These are phyloP conservation scores for Mortierella sp. DNA, from an alignment of 371 early-diverging fungal genomes.

Conservation along the genomic window DNA sequence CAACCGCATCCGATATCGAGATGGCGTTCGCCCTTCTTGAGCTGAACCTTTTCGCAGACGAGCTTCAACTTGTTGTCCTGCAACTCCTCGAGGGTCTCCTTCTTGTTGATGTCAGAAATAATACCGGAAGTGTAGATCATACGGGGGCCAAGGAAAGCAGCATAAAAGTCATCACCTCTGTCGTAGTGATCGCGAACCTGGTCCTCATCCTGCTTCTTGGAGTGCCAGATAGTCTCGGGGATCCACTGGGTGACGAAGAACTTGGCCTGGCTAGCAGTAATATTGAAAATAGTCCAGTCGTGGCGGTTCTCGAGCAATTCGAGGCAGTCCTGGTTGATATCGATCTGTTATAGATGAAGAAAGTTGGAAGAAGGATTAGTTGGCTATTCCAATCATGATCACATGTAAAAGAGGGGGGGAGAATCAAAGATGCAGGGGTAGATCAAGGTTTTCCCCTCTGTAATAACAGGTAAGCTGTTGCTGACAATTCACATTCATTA, in stretches of 20 bases:
- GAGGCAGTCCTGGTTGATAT: slow-evolving; percentile 89
- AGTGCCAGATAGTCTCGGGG: slow-evolving; percentile 95
- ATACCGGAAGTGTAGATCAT: slow-evolving; percentile 98
- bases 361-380: neutral
- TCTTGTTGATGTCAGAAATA: slow-evolving; percentile 77
- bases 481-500: too few species aligned
- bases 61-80: slow-evolving; percentile 95
- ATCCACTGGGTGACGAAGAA: slow-evolving; percentile 96
- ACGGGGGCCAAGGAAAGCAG: slow-evolving; percentile 90
- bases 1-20: slow-evolving; percentile 99
- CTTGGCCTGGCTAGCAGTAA: slow-evolving; percentile 87
- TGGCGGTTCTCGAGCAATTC: slow-evolving; percentile 92
- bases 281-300: slow-evolving; percentile 94
- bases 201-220: slow-evolving; percentile 94
- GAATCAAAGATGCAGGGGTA: too few species aligned
- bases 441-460: too few species aligned
- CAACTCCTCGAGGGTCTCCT: slow-evolving; percentile 92
- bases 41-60: slow-evolving; percentile 88
- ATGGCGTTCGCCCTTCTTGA: slow-evolving; percentile 91
- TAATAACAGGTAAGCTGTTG: too few species aligned
- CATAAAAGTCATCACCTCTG: slow-evolving; percentile 97
- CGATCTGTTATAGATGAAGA: slow-evolving; percentile 64
- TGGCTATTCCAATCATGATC: neutral
- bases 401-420: neutral
- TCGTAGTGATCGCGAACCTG: slow-evolving; percentile 98